phyloP scores from a whole-genome alignment of 2,329 filamentous ascomycete genomes.

The Eurotiales sp. region DNA sequence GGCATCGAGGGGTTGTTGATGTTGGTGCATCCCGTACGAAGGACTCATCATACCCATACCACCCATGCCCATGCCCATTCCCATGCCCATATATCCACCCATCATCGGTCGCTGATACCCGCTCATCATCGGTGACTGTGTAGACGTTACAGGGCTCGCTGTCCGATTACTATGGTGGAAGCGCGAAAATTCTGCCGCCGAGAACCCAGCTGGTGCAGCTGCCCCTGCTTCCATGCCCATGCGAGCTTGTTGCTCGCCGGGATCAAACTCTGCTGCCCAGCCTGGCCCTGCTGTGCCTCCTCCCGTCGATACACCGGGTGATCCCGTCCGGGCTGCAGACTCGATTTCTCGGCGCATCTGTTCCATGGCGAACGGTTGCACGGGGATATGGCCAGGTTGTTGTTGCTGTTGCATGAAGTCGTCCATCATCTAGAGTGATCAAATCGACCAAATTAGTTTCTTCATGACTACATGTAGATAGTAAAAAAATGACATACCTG shows the following conservation, averaged over 20 bases:
- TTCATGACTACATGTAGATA: not conserved
- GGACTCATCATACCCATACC: slow-evolving; percentile 47
- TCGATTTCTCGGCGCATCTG: slow-evolving; percentile 63
- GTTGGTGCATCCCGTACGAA: slow-evolving; percentile 41
- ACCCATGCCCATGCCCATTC: slow-evolving; percentile 37
- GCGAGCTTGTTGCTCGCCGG: slow-evolving; percentile 59
- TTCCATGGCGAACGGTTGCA: slow-evolving; percentile 62
- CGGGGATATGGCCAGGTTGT: slow-evolving; percentile 54
- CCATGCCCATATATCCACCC: slow-evolving; percentile 40
- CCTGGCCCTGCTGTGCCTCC: no score
- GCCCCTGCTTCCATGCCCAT: slow-evolving; percentile 60
- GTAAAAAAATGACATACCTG: slow-evolving; percentile 48
- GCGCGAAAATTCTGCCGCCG: slow-evolving; percentile 77
- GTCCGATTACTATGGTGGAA: slow-evolving; percentile 73
- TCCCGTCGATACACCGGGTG: slow-evolving; percentile 42
- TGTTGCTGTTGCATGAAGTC: slow-evolving; percentile 77
- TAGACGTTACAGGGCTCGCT: slow-evolving; percentile 52
- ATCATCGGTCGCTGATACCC: slow-evolving; percentile 45
- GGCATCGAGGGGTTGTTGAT: slow-evolving; percentile 42
- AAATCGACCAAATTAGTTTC: no score
- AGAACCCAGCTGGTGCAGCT: slow-evolving; percentile 58
- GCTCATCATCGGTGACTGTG: slow-evolving; percentile 60
- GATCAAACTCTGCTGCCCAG: slow-evolving; percentile 64
- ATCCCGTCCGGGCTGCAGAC: slow-evolving; percentile 48
- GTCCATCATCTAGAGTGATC: slow-evolving; percentile 73